Evolutionary conservation across 2,329 filamentous ascomycete genomes (phyloP).

Genomic region (Nemania sp.): DNA sequence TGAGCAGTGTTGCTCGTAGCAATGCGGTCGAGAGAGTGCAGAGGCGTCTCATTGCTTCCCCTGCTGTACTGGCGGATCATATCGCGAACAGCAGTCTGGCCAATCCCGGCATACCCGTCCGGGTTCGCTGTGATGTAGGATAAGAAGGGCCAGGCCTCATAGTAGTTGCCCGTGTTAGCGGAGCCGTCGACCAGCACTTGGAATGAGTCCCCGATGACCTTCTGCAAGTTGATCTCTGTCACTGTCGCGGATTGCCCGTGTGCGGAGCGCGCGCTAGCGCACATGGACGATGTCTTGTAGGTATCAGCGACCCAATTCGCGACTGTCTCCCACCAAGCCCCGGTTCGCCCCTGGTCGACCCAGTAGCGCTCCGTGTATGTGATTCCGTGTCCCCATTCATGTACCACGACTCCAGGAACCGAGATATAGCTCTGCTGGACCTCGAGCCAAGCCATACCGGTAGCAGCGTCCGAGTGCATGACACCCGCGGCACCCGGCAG

Average conservation of each 20-base stretch:
- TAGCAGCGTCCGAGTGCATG: conserved; percentile 55
- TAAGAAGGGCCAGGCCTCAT: conserved; percentile 65
- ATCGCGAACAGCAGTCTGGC: conserved; percentile 56
- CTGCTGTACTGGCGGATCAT: conserved; percentile 58
- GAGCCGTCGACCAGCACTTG: conserved; percentile 63
- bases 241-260: conserved; percentile 52
- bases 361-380: conserved; percentile 59
- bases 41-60: conserved; percentile 62
- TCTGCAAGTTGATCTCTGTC: conserved; percentile 58
- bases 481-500: conserved; percentile 57
- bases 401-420: conserved; percentile 57
- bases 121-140: conserved; percentile 62
- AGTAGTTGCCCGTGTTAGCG: conserved; percentile 59
- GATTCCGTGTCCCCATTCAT: conserved; percentile 63
- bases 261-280: conserved; percentile 54
- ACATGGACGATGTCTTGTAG: conserved; percentile 60
- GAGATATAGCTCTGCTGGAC: conserved; percentile 56
- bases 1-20: conserved; percentile 53
- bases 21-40: conserved; percentile 59
- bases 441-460: conserved; percentile 59
- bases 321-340: conserved; percentile 65
- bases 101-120: conserved; percentile 57
- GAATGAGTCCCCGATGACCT: conserved; percentile 60
- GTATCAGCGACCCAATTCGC: conserved; percentile 64
- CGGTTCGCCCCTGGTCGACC: conserved; percentile 60